Conservation (phyloP, 768 basidiomycete genomes). For the Rubroboletus pulcherrimus region DNA sequence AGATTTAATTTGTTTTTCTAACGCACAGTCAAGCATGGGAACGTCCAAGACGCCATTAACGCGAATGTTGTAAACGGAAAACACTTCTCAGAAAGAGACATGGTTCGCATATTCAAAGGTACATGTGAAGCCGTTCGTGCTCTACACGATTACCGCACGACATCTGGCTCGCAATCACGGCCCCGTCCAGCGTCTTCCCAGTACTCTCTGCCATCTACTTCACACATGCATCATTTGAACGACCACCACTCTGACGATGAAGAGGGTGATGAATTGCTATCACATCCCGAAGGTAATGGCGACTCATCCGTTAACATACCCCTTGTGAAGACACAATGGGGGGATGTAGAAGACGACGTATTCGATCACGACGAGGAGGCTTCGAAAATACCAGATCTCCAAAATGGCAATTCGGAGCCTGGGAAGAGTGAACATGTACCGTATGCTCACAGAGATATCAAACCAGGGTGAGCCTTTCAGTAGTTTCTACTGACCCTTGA, state of each 20-base stretch:
- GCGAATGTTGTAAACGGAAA: conserved; percentile 77
- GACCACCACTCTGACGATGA: conserved; percentile 44
- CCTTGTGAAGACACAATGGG: conserved; percentile 51
- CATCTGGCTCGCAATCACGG: conserved; percentile 26
- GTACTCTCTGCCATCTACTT: conserved; percentile 18
- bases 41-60: conserved; percentile 93
- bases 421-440: conserved; percentile 63
- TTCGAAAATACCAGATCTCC: conserved; percentile 39
- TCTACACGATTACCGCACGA: conserved; percentile 84
- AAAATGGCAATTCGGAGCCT: conserved; percentile 32
- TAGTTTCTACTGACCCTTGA: not conserved
- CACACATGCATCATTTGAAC: conserved; percentile 15
- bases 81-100: conserved; percentile 82
- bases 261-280: conserved; percentile 68
- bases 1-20: not conserved
- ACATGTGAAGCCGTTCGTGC: conserved; percentile 92
- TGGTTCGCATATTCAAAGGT: conserved; percentile 87
- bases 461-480: conserved; percentile 72
- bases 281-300: conserved; percentile 70
- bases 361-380: conserved; percentile 74
- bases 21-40: conserved; percentile 63
- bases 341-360: conserved; percentile 54
- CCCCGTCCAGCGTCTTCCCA: conserved; percentile 21
- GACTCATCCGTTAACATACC: conserved; percentile 47
- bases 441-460: conserved; percentile 95